Conservation (phyloP, 2,329 filamentous ascomycete species). For the Colletotrichum sp. region DNA sequence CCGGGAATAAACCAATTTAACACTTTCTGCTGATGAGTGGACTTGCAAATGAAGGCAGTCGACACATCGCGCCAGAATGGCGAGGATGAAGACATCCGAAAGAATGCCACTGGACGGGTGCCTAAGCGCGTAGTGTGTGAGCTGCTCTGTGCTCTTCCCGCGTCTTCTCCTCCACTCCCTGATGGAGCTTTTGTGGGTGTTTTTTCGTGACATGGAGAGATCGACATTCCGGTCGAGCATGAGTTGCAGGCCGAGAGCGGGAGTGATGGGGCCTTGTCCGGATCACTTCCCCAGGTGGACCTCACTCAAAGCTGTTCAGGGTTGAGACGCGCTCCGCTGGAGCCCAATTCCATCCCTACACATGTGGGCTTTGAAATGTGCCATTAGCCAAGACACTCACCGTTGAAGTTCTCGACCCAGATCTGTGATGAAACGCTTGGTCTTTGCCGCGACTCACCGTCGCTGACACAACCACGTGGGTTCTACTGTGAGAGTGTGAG, state of each 20-base stretch:
- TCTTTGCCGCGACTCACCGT: neutral
- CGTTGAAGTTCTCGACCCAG: neutral
- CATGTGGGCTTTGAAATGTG: neutral
- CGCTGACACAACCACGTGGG: neutral
- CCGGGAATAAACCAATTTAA: neutral
- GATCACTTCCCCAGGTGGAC: neutral
- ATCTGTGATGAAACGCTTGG: neutral
- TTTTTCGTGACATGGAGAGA: neutral
- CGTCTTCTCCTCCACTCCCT: neutral
- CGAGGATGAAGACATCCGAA: neutral
- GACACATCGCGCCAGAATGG: neutral
- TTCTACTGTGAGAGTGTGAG: neutral
- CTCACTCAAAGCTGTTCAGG: neutral
- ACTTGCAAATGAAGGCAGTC: neutral
- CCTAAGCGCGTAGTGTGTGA: neutral
- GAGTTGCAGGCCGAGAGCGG: neutral
- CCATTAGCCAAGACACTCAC: neutral
- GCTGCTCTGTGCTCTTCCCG: neutral
- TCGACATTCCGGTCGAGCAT: neutral
- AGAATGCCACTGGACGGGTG: neutral
- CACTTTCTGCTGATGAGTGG: neutral
- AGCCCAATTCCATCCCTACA: neutral
- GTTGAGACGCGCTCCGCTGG: neutral
- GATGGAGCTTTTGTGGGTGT: neutral
- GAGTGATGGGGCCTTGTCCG: neutral